Conservation (phyloP, 257 asterid genomes). For the Galeopsis tetrahit region DNA sequence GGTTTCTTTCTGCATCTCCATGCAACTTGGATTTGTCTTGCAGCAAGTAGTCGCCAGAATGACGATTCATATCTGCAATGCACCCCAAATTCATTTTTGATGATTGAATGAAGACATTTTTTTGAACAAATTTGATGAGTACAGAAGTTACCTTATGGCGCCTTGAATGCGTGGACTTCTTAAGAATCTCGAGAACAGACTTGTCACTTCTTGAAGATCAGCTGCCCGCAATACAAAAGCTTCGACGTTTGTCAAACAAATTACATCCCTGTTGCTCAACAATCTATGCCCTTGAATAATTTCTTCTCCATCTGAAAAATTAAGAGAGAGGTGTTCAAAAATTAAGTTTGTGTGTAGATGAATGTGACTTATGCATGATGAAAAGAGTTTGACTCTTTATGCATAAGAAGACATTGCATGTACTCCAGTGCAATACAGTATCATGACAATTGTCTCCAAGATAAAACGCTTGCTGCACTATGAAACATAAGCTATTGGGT, state of each 20-base stretch:
- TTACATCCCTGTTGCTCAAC: constrained; percentile 71
- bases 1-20: constrained; percentile 87
- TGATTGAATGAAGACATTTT: not conserved
- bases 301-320: constrained; percentile 61
- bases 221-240: constrained; percentile 75
- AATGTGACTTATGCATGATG: no score
- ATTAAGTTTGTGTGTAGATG: no score
- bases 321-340: not conserved
- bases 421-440: no score
- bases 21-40: constrained; percentile 77
- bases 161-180: constrained; percentile 84
- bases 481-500: no score
- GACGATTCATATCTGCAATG: constrained; percentile 73
- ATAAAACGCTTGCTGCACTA: no score
- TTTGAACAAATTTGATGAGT: not conserved
- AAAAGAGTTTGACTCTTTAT: no score
- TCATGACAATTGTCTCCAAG: no score
- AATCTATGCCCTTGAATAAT: constrained; percentile 67
- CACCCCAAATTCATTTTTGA: not conserved
- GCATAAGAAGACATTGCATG: no score
- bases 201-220: constrained; percentile 90
- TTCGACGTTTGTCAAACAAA: constrained; percentile 80
- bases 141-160: constrained; percentile 66
- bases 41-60: constrained; percentile 79
- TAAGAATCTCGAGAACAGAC: constrained; percentile 76